A percentile compares a stretch with the other conserved stretches of the same genome.
These are phyloP conservation scores for Spirogloea muscicola DNA, from an alignment of 139 green algal species.

Conservation along the genomic window DNA sequence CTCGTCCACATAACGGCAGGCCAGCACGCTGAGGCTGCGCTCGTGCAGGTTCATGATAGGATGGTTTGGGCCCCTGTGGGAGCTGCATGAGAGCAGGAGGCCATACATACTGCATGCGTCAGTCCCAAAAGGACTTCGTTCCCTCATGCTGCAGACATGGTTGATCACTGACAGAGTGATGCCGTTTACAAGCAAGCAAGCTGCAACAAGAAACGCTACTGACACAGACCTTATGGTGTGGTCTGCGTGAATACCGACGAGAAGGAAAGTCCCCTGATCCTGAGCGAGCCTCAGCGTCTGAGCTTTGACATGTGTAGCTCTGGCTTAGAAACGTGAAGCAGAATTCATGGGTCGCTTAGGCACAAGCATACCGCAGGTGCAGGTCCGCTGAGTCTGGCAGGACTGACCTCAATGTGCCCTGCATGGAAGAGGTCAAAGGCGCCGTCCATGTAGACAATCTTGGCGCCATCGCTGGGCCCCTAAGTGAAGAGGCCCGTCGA, in stretches of 20 bases:
- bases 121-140: background rate
- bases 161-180: no score
- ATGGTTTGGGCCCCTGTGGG: conserved; percentile 63
- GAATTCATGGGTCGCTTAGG: no score
- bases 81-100: conserved; percentile 25
- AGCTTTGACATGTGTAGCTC: no score
- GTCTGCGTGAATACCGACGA: conserved; percentile 95
- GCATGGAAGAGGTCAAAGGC: conserved; percentile 98
- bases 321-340: no score
- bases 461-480: background rate
- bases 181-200: no score
- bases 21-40: conserved; percentile 86
- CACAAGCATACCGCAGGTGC: no score
- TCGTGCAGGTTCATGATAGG: conserved; percentile 99
- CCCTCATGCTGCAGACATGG: no score
- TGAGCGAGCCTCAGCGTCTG: conserved; percentile 77
- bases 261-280: conserved; percentile 85
- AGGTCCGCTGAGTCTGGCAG: no score
- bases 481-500: no score
- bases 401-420: conserved; percentile 77
- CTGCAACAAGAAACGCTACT: no score
- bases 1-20: conserved; percentile 95
- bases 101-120: no score
- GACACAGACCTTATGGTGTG: conserved; percentile 10
- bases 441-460: conserved; percentile 96